phyloP scores from a whole-genome alignment of 2,329 filamentous ascomycete genomes.

The Nothophoma quercina region DNA sequence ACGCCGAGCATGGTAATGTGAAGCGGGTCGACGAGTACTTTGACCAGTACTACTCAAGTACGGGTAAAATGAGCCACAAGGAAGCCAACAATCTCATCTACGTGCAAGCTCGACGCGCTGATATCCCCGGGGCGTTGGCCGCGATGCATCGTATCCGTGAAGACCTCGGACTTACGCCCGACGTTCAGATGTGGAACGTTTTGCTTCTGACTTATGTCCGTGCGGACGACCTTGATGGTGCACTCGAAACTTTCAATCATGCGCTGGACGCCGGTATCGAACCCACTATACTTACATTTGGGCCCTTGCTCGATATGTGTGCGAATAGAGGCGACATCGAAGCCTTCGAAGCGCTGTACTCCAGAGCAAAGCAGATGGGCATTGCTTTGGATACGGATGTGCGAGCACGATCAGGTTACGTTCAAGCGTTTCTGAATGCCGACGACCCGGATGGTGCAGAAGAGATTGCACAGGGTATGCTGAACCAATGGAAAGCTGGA shows the following conservation, averaged over 20 bases:
- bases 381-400: conserved; percentile 32
- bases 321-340: conserved; percentile 76
- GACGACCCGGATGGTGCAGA: conserved; percentile 53
- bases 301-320: conserved; percentile 75
- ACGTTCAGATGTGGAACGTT: conserved; percentile 74
- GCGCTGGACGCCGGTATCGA: conserved; percentile 59
- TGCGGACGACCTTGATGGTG: conserved; percentile 71
- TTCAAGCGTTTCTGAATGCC: conserved; percentile 67
- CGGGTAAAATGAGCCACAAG: conserved; percentile 19
- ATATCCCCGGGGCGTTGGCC: conserved; percentile 65
- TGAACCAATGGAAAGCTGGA: conserved; percentile 52
- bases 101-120: conserved; percentile 73
- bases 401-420: conserved; percentile 54
- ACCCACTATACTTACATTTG: conserved; percentile 72
- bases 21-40: conserved; percentile 45
- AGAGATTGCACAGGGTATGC: conserved; percentile 65
- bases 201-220: conserved; percentile 75
- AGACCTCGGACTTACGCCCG: conserved; percentile 65
- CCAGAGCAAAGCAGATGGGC: conserved; percentile 62
- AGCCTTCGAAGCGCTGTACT: conserved; percentile 70
- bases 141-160: conserved; percentile 69
- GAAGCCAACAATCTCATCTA: conserved; percentile 61
- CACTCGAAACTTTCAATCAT: conserved; percentile 68
- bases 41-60: conserved; percentile 30
- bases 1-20: conserved; percentile 46